These are phyloP conservation scores for Colletotrichum simmondsii DNA, from an alignment of 2,329 filamentous ascomycete species.

Conservation along the genomic window DNA sequence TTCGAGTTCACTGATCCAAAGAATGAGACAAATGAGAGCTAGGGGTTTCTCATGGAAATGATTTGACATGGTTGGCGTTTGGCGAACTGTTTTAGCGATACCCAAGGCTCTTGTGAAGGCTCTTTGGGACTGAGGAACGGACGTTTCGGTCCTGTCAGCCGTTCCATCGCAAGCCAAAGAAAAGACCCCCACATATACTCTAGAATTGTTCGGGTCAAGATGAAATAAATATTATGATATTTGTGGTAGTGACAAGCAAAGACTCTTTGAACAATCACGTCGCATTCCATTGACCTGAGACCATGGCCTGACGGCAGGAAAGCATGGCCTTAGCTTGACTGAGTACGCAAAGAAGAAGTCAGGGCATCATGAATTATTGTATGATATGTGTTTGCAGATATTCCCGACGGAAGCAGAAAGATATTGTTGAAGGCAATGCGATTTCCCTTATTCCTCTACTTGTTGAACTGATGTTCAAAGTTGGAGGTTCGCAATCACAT, in stretches of 20 bases:
- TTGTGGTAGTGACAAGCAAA: neutral
- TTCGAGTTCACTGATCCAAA: constrained; percentile 54
- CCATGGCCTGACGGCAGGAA: neutral
- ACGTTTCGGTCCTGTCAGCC: neutral
- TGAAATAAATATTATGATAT: neutral
- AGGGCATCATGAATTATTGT: neutral
- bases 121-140: neutral
- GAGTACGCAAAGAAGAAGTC: neutral
- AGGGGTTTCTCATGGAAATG: constrained; percentile 15
- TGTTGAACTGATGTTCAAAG: neutral
- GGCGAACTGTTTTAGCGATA: constrained; percentile 28
- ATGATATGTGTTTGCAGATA: neutral
- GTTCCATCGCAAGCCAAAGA: neutral
- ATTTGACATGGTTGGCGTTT: constrained; percentile 28
- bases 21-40: constrained; percentile 42
- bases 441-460: neutral
- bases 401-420: neutral
- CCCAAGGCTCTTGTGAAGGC: neutral
- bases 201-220: neutral
- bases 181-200: neutral
- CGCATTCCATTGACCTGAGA: neutral
- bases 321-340: neutral
- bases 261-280: neutral
- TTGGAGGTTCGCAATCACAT: constrained; percentile 19
- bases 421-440: neutral